Base-by-base conservation (phyloP, 1,284 basidiomycete species). In the Melanopsichium pennsylvanicum region DNA sequence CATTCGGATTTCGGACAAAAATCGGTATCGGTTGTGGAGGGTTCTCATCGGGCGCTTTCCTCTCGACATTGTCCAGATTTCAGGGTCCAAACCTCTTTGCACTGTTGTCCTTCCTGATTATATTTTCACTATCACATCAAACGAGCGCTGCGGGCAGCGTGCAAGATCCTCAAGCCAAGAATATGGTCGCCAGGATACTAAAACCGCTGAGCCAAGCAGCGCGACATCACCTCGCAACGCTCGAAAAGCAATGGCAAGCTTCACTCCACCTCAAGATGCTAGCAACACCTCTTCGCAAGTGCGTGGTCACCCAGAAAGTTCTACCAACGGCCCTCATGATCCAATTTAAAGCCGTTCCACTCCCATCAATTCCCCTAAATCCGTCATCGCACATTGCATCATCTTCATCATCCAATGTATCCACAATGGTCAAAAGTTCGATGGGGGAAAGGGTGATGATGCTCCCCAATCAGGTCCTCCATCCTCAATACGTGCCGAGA, bases 211-310 rank as follows among this genome's bases (percentile, higher is more conserved):
- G 34, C 8, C 12, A 2, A 11, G 4, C 37, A 18, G 48, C 52
- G 2, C n/a, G 23, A 2, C 4, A 32, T 16, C 16, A 47, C 3
- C 49, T 68, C 3, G 13, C 48, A n/a, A 2, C 35, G 0, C 40
- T 61, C 25, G 48, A 61, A 36, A 10, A 31, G 5, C 41, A n/a
- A 9, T 68, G 64, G 64, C 23, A 34, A 2, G 44, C 44, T 21
- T 68, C 64, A 5, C 3, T 61, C 2, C 44, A 57, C 33, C 48
- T 68, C 6, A 8, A n/a, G 7, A 57, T 68, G 58, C 64, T 68
- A 11, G 16, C 52, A 2, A 3, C 26, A 0, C 64, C 64, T 0
- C 37, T 68, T 0, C 57, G 64, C n/a, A 60, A 57, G n/a, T 68
- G 64, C 44, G 34, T 52, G 41, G 64, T 61, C 2, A 57, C 64